Conservation (phyloP, 805 yeast genomes). For the Spencermartinsiella europaea region DNA sequence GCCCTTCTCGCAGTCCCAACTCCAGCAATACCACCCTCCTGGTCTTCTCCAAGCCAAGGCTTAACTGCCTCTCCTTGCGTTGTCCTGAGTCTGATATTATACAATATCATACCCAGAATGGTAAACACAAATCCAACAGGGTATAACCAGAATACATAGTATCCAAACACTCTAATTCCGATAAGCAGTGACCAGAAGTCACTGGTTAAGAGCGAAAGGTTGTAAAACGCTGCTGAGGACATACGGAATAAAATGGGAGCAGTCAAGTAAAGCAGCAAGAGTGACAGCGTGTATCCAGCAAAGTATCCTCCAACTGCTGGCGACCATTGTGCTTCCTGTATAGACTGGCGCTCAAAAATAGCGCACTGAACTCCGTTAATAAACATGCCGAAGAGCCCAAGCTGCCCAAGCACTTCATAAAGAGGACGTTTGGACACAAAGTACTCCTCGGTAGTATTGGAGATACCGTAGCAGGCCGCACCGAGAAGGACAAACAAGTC, state of each 20-base stretch:
- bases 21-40: slow-evolving; percentile 26
- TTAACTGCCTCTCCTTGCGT: slow-evolving; percentile 37
- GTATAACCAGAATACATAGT: slow-evolving; percentile 41
- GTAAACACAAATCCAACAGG: slow-evolving; percentile 44
- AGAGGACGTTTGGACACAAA: slow-evolving; percentile 41
- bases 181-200: slow-evolving; percentile 43
- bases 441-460: slow-evolving; percentile 41
- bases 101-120: slow-evolving; percentile 37
- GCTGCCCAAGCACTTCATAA: slow-evolving; percentile 40
- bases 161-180: slow-evolving; percentile 42
- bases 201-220: slow-evolving; percentile 38
- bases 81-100: slow-evolving; percentile 35
- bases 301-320: slow-evolving; percentile 39
- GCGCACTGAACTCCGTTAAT: slow-evolving; percentile 43
- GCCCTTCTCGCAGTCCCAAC: slow-evolving; percentile 27
- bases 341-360: slow-evolving; percentile 37
- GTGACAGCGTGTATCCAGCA: slow-evolving; percentile 37
- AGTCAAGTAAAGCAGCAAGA: slow-evolving; percentile 37
- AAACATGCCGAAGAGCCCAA: slow-evolving; percentile 39
- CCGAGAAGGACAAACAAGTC: slow-evolving; percentile 41
- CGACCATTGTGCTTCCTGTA: slow-evolving; percentile 37
- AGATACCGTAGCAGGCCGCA: slow-evolving; percentile 41
- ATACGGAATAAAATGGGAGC: slow-evolving; percentile 41
- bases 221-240: slow-evolving; percentile 44
- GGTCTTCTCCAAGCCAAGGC: slow-evolving; percentile 38